These are phyloP conservation scores for Chaetomium sp. DNA, from an alignment of 2,329 filamentous ascomycete species.

Conservation along the genomic window DNA sequence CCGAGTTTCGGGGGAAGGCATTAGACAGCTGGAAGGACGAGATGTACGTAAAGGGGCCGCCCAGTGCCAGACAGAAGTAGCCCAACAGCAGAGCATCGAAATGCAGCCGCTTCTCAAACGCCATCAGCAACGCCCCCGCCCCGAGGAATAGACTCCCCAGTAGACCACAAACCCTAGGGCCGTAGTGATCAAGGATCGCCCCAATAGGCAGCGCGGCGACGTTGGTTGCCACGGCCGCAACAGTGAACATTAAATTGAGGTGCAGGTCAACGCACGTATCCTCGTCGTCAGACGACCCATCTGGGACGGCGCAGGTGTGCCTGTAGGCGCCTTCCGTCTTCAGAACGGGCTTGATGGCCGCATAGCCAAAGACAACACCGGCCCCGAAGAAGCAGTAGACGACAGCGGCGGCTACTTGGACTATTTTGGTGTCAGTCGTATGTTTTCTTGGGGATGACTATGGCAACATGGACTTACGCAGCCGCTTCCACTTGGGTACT, in stretches of 20 bases:
- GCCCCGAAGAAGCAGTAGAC: conserved; percentile 61
- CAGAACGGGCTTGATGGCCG: conserved; percentile 79
- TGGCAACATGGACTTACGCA: conserved; percentile 44
- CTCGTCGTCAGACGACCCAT: conserved; percentile 31
- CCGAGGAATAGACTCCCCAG: conserved; percentile 70
- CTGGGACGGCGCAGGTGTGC: conserved; percentile 55
- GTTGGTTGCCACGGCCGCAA: conserved; percentile 85
- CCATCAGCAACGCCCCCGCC: conserved; percentile 71
- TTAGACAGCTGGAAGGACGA: conserved; percentile 84
- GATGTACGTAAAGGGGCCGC: conserved; percentile 80
- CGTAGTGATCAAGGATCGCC: conserved; percentile 79
- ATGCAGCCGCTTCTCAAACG: conserved; percentile 62
- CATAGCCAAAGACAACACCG: conserved; percentile 82
- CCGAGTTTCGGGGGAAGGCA: conserved; percentile 75
- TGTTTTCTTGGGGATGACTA: neutral
- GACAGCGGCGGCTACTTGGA: conserved; percentile 45
- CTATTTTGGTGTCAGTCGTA: conserved; percentile 32
- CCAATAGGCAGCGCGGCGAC: conserved; percentile 84
- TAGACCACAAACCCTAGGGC: conserved; percentile 74
- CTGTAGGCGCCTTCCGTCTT: conserved; percentile 72
- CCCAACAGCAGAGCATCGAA: conserved; percentile 76
- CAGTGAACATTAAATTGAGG: conserved; percentile 90
- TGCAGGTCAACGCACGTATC: conserved; percentile 58
- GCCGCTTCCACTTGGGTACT: conserved; percentile 56
- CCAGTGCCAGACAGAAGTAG: conserved; percentile 75